Percentiles rank a stretch among this genome's conserved stretches.
phyloP scores from a whole-genome alignment of 2,329 filamentous ascomycete species.

The Neofusicoccum parvum region DNA sequence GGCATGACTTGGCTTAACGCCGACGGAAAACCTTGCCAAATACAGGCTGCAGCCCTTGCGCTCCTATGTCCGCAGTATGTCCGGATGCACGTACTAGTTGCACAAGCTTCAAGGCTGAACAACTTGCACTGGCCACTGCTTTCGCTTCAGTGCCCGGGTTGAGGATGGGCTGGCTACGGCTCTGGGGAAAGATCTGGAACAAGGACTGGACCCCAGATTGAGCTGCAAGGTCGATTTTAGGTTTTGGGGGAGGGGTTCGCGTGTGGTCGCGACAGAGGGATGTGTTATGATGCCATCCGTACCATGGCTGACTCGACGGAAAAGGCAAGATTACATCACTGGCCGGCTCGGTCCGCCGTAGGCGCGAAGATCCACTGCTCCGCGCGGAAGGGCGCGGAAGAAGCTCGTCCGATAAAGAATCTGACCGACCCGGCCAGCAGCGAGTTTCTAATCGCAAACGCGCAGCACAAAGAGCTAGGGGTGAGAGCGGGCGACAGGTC shows the following conservation, averaged over 20 bases:
- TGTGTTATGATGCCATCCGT: slow-evolving; percentile 9
- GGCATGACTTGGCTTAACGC: too few species aligned
- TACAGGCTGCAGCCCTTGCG: not conserved
- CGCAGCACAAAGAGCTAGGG: not conserved
- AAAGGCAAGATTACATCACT: slow-evolving; percentile 15
- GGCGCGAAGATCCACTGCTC: not conserved
- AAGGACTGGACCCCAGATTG: not conserved
- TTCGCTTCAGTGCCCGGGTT: slow-evolving; percentile 1
- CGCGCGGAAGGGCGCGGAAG: not conserved
- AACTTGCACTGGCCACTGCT: not conserved
- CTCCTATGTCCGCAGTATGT: not conserved
- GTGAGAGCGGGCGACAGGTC: not conserved
- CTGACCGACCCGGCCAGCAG: not conserved
- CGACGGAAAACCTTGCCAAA: not conserved
- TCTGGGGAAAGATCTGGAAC: slow-evolving; percentile 5
- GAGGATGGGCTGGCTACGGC: not conserved
- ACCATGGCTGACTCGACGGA: not conserved
- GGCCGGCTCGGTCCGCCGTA: slow-evolving; percentile 17
- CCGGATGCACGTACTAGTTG: not conserved
- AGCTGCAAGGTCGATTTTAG: slow-evolving; percentile 12
- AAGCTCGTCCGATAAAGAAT: not conserved
- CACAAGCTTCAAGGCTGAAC: not conserved
- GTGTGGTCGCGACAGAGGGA: slow-evolving; percentile 1
- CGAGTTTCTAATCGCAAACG: not conserved
- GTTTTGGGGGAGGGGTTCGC: not conserved